Conservation (phyloP, 192 early-diverging fungal genomes). For the Coemansia sp. region DNA sequence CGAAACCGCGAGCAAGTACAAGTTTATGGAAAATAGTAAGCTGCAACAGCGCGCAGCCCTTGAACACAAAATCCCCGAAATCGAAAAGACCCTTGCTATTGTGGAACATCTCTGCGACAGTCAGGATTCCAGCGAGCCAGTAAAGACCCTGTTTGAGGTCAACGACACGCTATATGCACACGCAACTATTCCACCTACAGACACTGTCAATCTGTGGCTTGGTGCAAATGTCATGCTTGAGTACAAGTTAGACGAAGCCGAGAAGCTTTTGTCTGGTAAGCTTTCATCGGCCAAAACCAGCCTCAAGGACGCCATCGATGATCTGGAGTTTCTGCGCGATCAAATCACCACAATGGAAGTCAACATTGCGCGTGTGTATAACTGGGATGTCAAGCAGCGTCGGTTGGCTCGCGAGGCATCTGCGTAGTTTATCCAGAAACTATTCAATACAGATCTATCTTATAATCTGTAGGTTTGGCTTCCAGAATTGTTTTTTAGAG, state of each 20-base stretch:
- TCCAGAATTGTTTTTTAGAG: too few species aligned
- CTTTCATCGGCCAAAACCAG: constrained; percentile 68
- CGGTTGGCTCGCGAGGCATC: constrained; percentile 19
- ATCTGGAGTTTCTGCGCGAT: constrained; percentile 89
- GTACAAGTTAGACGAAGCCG: constrained; percentile 86
- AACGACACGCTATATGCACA: constrained; percentile 92
- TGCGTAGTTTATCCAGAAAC: not conserved
- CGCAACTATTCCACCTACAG: constrained; percentile 72
- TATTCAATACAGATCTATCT: not conserved
- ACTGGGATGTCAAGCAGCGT: constrained; percentile 95
- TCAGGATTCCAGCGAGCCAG: constrained; percentile 62
- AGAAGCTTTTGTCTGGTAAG: constrained; percentile 74
- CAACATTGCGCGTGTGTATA: constrained; percentile 94
- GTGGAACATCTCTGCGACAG: constrained; percentile 74
- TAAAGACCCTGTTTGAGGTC: constrained; percentile 86
- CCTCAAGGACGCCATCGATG: constrained; percentile 77
- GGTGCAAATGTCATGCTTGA: constrained; percentile 99
- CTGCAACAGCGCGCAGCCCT: constrained; percentile 79
- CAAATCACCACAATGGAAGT: constrained; percentile 99
- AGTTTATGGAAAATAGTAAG: constrained; percentile 93
- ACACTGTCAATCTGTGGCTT: constrained; percentile 90
- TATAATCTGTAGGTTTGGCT: too few species aligned
- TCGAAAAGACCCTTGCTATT: constrained; percentile 88
- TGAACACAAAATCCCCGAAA: constrained; percentile 93
- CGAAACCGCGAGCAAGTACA: constrained; percentile 94